Conservation (phyloP, 1,284 basidiomycete genomes). For the Fomitopsis schrenkii region DNA sequence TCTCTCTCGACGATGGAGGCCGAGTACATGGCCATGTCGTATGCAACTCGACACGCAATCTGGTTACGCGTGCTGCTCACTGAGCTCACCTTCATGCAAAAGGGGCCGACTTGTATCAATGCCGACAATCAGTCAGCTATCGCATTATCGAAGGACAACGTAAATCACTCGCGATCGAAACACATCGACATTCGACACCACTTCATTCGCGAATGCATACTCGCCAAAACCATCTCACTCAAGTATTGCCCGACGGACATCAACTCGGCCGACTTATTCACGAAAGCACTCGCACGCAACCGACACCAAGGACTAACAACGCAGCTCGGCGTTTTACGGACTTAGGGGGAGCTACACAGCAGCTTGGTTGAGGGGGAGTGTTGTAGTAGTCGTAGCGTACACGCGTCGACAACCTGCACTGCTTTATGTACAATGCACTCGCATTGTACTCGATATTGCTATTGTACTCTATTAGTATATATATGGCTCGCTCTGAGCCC, state of each 20-base stretch:
- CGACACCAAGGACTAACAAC: background rate
- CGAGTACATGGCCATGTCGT: conserved; percentile 13
- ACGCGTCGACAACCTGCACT: too few species aligned
- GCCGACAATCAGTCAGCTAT: conserved; percentile 31
- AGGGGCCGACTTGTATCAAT: conserved; percentile 14
- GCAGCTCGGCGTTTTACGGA: background rate
- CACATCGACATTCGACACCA: conserved; percentile 33
- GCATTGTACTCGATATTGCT: too few species aligned
- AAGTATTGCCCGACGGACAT: conserved; percentile 13
- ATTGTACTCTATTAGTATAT: too few species aligned
- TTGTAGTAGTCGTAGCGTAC: background rate
- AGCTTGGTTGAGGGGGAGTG: background rate
- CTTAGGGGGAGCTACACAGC: background rate
- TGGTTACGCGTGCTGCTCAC: conserved; percentile 22
- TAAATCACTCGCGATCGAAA: conserved; percentile 23
- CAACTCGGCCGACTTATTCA: conserved; percentile 25
- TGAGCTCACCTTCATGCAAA: conserved; percentile 7
- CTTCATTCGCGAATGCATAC: conserved; percentile 26
- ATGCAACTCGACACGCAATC: conserved; percentile 16
- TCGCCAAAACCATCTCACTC: conserved; percentile 10
- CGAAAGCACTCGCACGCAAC: conserved; percentile 5
- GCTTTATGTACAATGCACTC: too few species aligned
- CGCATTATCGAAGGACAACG: conserved; percentile 23
- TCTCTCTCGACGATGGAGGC: conserved; percentile 14
- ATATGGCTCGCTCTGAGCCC: too few species aligned